Conservation (phyloP, 2,329 filamentous ascomycete species). For the Pseudocercospora macadamiae region DNA sequence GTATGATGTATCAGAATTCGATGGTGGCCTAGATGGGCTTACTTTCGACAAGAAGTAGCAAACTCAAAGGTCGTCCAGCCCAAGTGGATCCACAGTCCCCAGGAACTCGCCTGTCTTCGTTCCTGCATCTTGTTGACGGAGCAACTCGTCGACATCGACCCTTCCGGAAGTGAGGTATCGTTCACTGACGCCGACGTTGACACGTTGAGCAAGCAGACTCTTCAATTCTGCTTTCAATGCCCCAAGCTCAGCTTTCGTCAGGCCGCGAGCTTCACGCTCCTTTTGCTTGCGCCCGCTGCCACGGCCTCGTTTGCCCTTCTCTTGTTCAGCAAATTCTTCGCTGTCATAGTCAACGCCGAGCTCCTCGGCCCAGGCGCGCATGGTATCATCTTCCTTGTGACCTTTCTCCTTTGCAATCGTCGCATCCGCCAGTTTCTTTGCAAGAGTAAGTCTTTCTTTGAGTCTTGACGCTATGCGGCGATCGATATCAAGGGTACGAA, state of each 20-base stretch:
- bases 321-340: constrained; percentile 74
- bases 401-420: constrained; percentile 85
- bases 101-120: constrained; percentile 70
- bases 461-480: constrained; percentile 75
- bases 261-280: constrained; percentile 67
- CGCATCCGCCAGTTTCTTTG: constrained; percentile 86
- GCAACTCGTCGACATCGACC: constrained; percentile 76
- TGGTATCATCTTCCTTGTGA: constrained; percentile 79
- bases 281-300: constrained; percentile 74
- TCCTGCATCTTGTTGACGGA: constrained; percentile 48
- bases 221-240: constrained; percentile 72
- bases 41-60: constrained; percentile 30
- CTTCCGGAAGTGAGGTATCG: constrained; percentile 79
- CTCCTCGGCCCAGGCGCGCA: constrained; percentile 83
- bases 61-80: constrained; percentile 36
- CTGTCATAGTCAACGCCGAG: constrained; percentile 92
- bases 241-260: constrained; percentile 75
- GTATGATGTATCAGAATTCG: constrained; percentile 79
- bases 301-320: constrained; percentile 60
- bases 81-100: constrained; percentile 57
- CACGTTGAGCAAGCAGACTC: constrained; percentile 68
- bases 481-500: constrained; percentile 82
- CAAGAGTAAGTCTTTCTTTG: constrained; percentile 74
- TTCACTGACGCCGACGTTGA: constrained; percentile 88
- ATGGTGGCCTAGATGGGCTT: constrained; percentile 71